Percentiles rank a stretch among this genome's conserved stretches.
Evolutionary conservation across 352 stramenopile genomes (phyloP).

Genomic region (Globisporangium barbulae): DNA sequence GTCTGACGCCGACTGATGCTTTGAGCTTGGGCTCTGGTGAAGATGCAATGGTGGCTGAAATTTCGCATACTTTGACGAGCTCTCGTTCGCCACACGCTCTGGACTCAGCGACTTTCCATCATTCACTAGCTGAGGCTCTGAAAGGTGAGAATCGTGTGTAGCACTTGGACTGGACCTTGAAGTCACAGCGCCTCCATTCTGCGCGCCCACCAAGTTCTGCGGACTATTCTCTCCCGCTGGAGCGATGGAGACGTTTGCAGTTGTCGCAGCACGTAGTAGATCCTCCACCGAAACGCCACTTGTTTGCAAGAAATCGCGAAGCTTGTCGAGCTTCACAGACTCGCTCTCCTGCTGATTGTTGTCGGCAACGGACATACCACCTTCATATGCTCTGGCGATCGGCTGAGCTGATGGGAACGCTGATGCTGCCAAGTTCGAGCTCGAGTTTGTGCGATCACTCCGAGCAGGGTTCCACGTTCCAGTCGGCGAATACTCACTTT

Average conservation of each 20-base stretch:
- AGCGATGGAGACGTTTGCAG: slow-evolving; percentile 33
- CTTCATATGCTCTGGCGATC: neutral
- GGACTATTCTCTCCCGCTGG: neutral
- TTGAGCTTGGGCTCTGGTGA: neutral
- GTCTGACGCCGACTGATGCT: neutral
- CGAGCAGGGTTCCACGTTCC: neutral
- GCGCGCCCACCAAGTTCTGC: neutral
- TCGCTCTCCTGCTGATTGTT: slow-evolving; percentile 12
- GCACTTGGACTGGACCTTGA: neutral
- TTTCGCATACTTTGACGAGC: slow-evolving; percentile 6
- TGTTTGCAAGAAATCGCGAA: slow-evolving; percentile 54
- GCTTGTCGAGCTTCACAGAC: slow-evolving; percentile 43
- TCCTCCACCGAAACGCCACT: slow-evolving; percentile 73
- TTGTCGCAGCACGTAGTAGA: slow-evolving; percentile 61
- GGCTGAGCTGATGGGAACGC: neutral
- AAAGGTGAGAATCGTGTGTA: neutral
- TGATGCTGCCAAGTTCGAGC: neutral
- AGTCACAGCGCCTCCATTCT: neutral
- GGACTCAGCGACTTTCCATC: neutral
- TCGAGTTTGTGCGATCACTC: neutral
- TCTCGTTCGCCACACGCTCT: neutral
- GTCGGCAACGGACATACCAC: neutral
- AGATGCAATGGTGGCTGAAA: slow-evolving; percentile 5
- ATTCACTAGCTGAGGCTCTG: neutral
- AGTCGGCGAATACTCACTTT: neutral